Conservation (phyloP, 768 basidiomycete species). For the Paxillus involutus region DNA sequence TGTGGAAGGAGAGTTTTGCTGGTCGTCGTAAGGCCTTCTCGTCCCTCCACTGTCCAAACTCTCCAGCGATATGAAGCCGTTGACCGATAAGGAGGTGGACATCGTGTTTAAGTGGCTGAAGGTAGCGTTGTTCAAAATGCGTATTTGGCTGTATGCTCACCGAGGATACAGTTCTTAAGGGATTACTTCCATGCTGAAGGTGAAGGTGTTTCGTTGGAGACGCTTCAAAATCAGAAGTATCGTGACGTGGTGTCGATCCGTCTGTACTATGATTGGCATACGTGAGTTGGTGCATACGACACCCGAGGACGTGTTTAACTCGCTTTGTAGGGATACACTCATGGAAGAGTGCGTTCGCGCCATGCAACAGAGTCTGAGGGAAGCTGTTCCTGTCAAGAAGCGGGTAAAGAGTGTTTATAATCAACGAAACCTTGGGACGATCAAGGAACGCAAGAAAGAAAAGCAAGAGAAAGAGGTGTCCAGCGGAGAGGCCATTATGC, state of each 20-base stretch:
- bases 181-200: constrained; percentile 96
- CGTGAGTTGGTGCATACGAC: constrained; percentile 47
- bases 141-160: constrained; percentile 1
- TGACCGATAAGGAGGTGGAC: constrained; percentile 96
- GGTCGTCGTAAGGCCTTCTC: no score
- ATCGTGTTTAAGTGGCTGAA: constrained; percentile 99
- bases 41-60: constrained; percentile 88
- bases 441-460: constrained; percentile 90
- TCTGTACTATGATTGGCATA: constrained; percentile 95
- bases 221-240: constrained; percentile 92
- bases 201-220: constrained; percentile 84
- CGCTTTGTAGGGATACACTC: constrained; percentile 58
- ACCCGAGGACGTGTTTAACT: constrained; percentile 5
- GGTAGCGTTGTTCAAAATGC: constrained; percentile 38
- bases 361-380: constrained; percentile 85
- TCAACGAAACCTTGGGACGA: constrained; percentile 94
- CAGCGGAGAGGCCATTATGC: constrained; percentile 87
- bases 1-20: no score
- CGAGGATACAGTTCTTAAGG: constrained; percentile 67
- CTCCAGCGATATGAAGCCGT: constrained; percentile 85
- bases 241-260: constrained; percentile 88
- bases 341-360: constrained; percentile 96
- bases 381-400: constrained; percentile 75
- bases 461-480: constrained; percentile 74
- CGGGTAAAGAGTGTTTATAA: constrained; percentile 91